A percentile compares a stretch with the other conserved stretches of the same genome.
phyloP scores from a whole-genome alignment of 805 yeast genomes.

The Ogataea parapolymorpha region DNA sequence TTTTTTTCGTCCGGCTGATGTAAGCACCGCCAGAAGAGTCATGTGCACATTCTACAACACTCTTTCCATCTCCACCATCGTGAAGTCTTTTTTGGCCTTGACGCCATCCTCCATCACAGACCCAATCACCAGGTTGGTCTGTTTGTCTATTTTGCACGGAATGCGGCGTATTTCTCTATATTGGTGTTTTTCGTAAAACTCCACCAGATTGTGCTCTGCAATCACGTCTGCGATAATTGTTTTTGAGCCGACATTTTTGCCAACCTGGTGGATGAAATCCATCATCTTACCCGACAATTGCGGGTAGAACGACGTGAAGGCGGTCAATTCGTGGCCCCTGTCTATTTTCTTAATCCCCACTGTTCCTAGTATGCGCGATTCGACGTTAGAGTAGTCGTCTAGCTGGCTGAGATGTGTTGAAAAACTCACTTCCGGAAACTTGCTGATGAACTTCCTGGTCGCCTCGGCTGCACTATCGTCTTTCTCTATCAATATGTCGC shows the following conservation, averaged over 20 bases:
- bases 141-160: constrained; percentile 25
- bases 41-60: constrained; percentile 1
- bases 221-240: constrained; percentile 41
- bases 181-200: constrained; percentile 43
- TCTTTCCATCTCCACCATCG: constrained; percentile 34
- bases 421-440: constrained; percentile 14
- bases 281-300: constrained; percentile 29
- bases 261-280: constrained; percentile 16
- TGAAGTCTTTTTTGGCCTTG: constrained; percentile 38
- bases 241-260: constrained; percentile 10
- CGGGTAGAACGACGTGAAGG: constrained; percentile 49
- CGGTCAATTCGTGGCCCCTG: constrained; percentile 42
- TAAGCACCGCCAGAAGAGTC: constrained; percentile 2
- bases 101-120: constrained; percentile 37
- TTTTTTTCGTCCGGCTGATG: constrained; percentile 6
- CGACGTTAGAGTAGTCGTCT: constrained; percentile 15
- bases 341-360: constrained; percentile 32
- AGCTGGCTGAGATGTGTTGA: background rate
- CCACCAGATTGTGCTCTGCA: constrained; percentile 46
- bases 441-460: constrained; percentile 14
- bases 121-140: constrained; percentile 18
- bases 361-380: constrained; percentile 37
- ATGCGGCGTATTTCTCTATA: constrained; percentile 31
- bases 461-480: constrained; percentile 22
- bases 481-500: background rate